Base-by-base conservation (phyloP, 2,329 filamentous ascomycete species). In the Scolecobasidium constrictum region DNA sequence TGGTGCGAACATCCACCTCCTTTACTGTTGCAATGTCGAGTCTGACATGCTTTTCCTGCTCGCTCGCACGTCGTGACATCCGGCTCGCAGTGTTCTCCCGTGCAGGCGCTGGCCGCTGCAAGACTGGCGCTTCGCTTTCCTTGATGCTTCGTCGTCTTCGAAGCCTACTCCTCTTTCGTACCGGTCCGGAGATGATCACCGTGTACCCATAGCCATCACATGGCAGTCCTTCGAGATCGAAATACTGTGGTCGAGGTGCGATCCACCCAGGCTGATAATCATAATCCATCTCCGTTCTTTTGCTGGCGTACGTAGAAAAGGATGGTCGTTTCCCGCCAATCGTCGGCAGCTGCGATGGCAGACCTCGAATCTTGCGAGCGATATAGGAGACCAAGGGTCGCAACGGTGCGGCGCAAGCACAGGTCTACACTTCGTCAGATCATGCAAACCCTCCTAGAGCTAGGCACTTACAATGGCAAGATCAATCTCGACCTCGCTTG, bases 401-500 rank as follows among this genome's bases (percentile, higher is more conserved):
- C 16, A 45, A 28, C 12, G 43, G 20, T n/a, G 43, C 28, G 17
- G 43, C 43, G 34, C 43, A 45, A 21, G 43, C 43, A 36, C 38
- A 44, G n/a, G 38, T 42, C 44, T 46, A 33, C 9, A 31, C n/a
- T n/a, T n/a, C n/a, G 3, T 31, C 4, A 33, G 23, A 12, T 33
- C 9, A 38, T n/a, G n/a, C n/a, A n/a, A n/a, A n/a, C n/a, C 15
- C 20, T 17, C 15, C 26, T 9, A n/a, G 9, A 9, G 37, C 3
- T 13, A n/a, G n/a, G 9, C 26, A 15, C 63, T 52, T 50, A 67
- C 64, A 13, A 69, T 58, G 5, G 62, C 65, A 5, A 68, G 45
- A 46, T 69, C 64, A 7, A 68, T 63, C 48, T 69, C 66, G 3
- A 69, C 59, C 0, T 63, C 59, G 3, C 64, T 62, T 34, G 57